Percentiles rank a stretch among this genome's conserved stretches.
Evolutionary conservation across 306 rosid genomes (phyloP).

Genomic region (Malus sieversii): DNA sequence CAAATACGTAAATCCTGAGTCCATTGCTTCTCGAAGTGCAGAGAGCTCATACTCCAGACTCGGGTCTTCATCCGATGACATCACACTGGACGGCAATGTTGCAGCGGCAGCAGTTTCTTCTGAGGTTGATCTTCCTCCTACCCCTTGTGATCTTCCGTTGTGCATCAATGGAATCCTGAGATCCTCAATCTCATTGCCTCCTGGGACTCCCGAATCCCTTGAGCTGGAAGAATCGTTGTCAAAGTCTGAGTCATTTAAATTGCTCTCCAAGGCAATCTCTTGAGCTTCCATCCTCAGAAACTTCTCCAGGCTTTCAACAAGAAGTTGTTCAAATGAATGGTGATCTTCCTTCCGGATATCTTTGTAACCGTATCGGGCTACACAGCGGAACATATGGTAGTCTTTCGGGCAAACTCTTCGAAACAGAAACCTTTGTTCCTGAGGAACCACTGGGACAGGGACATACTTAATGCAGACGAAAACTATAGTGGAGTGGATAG

Average conservation of each 20-base stretch:
- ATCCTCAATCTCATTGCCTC: constrained; percentile 37
- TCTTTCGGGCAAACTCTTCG: constrained; percentile 91
- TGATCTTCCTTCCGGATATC: constrained; percentile 92
- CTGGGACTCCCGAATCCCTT: constrained; percentile 30
- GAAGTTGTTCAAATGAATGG: constrained; percentile 78
- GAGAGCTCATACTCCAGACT: constrained; percentile 82
- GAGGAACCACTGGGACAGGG: constrained; percentile 89
- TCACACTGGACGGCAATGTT: constrained; percentile 48
- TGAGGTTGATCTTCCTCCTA: constrained; percentile 26
- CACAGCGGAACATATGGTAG: constrained; percentile 88
- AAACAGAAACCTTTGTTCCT: constrained; percentile 86
- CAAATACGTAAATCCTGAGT: constrained; percentile 86
- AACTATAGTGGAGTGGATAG: constrained; percentile 72
- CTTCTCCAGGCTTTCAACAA: constrained; percentile 80
- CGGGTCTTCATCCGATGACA: constrained; percentile 69
- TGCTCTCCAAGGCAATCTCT: constrained; percentile 59
- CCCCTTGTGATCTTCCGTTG: constrained; percentile 32
- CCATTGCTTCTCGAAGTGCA: constrained; percentile 79
- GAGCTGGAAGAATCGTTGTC: constrained; percentile 42
- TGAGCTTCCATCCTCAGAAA: constrained; percentile 86
- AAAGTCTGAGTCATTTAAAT: constrained; percentile 25
- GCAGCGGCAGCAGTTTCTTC: constrained; percentile 20
- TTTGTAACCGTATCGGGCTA: constrained; percentile 90
- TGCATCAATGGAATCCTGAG: constrained; percentile 61
- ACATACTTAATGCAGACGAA: constrained; percentile 95